Percentiles rank a stretch among this genome's conserved stretches.
phyloP scores from a whole-genome alignment of 805 yeast species.

The Ogataea paraovalis region DNA sequence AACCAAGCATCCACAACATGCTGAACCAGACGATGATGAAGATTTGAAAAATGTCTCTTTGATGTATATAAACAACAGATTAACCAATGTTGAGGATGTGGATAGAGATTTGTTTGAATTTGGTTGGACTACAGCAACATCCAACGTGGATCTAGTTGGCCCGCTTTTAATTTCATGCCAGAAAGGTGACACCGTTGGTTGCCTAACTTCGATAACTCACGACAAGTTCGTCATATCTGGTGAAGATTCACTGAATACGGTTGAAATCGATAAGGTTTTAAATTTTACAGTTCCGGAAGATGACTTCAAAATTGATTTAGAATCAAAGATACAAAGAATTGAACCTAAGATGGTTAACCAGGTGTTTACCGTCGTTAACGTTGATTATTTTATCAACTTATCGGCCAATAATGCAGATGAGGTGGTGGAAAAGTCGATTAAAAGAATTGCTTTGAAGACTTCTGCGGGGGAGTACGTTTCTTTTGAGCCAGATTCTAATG shows the following conservation, averaged over 20 bases:
- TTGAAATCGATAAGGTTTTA: conserved; percentile 7
- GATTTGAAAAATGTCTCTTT: conserved; percentile 3
- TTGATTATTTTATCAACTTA: conserved; percentile 17
- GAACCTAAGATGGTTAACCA: conserved; percentile 28
- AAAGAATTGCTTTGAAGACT: conserved; percentile 23
- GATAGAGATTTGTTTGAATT: conserved; percentile 15
- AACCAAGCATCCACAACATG: background rate
- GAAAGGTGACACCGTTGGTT: conserved; percentile 11
- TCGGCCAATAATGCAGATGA: conserved; percentile 1
- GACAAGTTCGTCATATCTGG: conserved; percentile 11
- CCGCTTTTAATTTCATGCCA: conserved; percentile 21
- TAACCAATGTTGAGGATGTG: conserved; percentile 14
- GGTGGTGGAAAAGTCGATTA: background rate
- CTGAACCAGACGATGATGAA: background rate
- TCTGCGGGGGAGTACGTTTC: conserved; percentile 22
- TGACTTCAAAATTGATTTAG: conserved; percentile 3
- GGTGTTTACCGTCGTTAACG: conserved; percentile 24
- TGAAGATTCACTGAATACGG: conserved; percentile 9
- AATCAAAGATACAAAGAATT: conserved; percentile 11
- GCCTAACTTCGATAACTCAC: conserved; percentile 12
- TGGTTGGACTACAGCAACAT: conserved; percentile 30
- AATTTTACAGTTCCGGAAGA: conserved; percentile 20
- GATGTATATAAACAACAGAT: conserved; percentile 24
- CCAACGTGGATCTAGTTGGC: conserved; percentile 23
- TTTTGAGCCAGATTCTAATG: conserved; percentile 13